Base-by-base conservation (phyloP, 805 yeast genomes). In the Candida incommunis region DNA sequence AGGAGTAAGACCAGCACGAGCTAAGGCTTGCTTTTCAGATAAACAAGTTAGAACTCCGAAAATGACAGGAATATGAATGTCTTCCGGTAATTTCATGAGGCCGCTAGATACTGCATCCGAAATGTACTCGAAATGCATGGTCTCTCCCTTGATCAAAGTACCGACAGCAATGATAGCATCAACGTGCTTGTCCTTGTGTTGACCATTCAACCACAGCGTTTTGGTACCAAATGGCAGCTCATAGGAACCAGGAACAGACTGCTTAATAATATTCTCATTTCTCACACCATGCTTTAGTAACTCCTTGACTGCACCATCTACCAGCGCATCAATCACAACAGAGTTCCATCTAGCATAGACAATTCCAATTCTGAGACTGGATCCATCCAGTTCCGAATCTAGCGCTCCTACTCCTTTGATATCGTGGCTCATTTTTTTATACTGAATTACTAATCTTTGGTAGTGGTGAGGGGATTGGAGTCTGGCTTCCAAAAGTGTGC, bases 81-180 rank as follows among this genome's bases (percentile, higher is more conserved):
- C 72, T 49, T 78, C 76, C 63, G 87, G 94, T 54, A 86, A 65
- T 50, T 70, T 68, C 96, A 90, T 88, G 54, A 92, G 68, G 45
- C 83, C 90, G 51, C 80, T 76, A 7, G 96, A 78, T 18, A 82
- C 85, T 2, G 95, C 67, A 48, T 92, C 97, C 60, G 95, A 82
- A 55, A 92, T 92, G 68, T 90, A 92, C 66, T 92, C 98, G 61
- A 92, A 92, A 67, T 92, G 98, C 95, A 87, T 87, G 29, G 97
- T 92, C 31, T 88, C 78, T 45, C 98, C 98, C 68, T 92, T 92
- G 66, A 92, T 90, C 57, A 92, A 71, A 31, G 83, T 88, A 46
- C 98, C 98, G 54, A 92, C 86, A 45, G 97, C 88, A 47, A 92
- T 84, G 31, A 90, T 75, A 3, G 90, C 96, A 62, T 92, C 96